Evolutionary conservation across 345 rosid species (phyloP), one percentile per base, ranked within the genome.

Genomic region (Eucalyptus sp.): DNA sequence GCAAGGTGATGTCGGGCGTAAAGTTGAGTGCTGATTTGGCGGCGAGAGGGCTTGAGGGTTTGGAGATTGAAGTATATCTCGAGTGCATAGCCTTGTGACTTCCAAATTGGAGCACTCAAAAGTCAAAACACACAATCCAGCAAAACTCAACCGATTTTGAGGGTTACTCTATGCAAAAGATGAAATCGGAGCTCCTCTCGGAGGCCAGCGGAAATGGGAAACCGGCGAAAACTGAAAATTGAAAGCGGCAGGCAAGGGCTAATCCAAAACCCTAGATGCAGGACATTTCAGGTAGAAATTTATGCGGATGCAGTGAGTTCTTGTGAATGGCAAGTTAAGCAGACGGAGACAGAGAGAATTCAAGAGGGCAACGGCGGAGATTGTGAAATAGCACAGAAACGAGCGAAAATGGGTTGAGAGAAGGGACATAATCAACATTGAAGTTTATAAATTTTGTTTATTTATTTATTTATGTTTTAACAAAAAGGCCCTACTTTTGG

Each of bases 21-120:
- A 90, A 98, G 93, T 49, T 97, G 97, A 68, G 97, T 94, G 88
- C 99, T 97, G 93, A 97, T 96, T 91, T 98, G 99, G 58, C 99
- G 99, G 86, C 97, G 99, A 80, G 98, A 98, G 71, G 99, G 96
- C 94, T 97, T 97, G 91, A 96, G 89, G 85, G 95, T 97, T 92
- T 98, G 99, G 93, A 99, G 98, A 87, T 97, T 99, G 93, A 98
- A 97, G 86, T 95, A 98, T 43, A 98, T 98, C 94, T 98, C 99
- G 92, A 98, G 94, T 81, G 99, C 95, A 91, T 92, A 96, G 52
- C 97, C 96, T 88, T 94, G 94, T 58, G 96, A 95, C 98, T 49
- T 41, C 58, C 41, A 52, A 52, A 18, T 52, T 24, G 58, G 24
- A 52, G 58, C 58, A 52, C 58, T 52, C 58, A 3, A 52, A 52